phyloP scores from a whole-genome alignment of 2,329 filamentous ascomycete genomes.

The Pseudocercospora eumusae region DNA sequence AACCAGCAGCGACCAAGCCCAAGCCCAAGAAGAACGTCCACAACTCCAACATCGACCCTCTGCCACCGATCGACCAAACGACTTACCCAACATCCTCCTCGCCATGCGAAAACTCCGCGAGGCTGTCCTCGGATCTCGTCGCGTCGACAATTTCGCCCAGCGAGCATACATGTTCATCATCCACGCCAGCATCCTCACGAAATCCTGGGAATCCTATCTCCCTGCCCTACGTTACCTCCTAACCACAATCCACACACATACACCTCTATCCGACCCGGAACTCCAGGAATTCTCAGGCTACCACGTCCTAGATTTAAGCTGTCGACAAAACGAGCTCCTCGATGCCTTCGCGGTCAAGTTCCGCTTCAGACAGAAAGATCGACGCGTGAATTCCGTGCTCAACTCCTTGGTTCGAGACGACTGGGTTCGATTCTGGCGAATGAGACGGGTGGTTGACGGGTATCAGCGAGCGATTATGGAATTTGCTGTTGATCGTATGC shows the following conservation, averaged over 20 bases:
- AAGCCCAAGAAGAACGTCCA: conserved; percentile 15
- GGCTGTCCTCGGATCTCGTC: conserved; percentile 76
- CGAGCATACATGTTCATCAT: conserved; percentile 91
- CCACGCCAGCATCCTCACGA: conserved; percentile 75
- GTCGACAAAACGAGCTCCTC: conserved; percentile 72
- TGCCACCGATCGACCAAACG: conserved; percentile 55
- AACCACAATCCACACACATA: conserved; percentile 65
- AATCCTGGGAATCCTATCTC: conserved; percentile 84
- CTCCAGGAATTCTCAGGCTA: conserved; percentile 78
- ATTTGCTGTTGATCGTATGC: conserved; percentile 73
- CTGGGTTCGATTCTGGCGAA: conserved; percentile 74
- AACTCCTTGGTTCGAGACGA: conserved; percentile 75
- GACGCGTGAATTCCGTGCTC: conserved; percentile 69
- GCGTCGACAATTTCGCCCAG: conserved; percentile 78
- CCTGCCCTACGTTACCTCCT: conserved; percentile 82
- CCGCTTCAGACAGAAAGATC: conserved; percentile 62
- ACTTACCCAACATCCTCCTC: conserved; percentile 73
- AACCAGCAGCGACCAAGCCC: too few relatives aligned
- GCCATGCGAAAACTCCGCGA: conserved; percentile 91
- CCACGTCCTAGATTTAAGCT: conserved; percentile 83
- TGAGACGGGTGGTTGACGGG: conserved; percentile 73
- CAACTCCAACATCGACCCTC: conserved; percentile 22
- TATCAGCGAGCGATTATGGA: conserved; percentile 78
- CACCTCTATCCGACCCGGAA: conserved; percentile 69
- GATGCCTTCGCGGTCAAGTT: conserved; percentile 70